phyloP scores from a whole-genome alignment of 2,329 filamentous ascomycete species.

The Xylariales sp. region DNA sequence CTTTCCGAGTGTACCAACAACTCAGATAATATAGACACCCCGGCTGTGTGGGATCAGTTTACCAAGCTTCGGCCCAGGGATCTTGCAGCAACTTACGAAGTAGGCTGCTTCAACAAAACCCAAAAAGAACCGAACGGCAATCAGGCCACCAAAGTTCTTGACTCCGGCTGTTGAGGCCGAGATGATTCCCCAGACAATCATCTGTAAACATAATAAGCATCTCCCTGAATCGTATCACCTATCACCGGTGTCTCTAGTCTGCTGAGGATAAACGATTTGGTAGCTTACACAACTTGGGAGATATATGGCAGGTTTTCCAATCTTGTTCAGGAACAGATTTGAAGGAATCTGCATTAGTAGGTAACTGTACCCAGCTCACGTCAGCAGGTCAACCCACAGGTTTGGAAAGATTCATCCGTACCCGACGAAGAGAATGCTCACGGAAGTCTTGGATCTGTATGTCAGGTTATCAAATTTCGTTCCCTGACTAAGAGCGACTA shows the following conservation, averaged over 20 bases:
- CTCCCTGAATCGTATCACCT: no score
- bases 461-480: no score
- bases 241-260: no score
- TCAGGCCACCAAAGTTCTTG: conserved; percentile 30
- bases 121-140: conserved; percentile 37
- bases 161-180: conserved; percentile 35
- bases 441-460: conserved; percentile 29
- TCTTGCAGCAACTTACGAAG: conserved; percentile 29
- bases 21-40: conserved; percentile 60
- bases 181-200: conserved; percentile 45
- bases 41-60: conserved; percentile 31
- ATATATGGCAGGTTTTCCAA: conserved; percentile 43
- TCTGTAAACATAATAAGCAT: conserved; percentile 22
- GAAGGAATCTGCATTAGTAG: conserved; percentile 48
- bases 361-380: conserved; percentile 32
- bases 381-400: no score
- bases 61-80: conserved; percentile 9
- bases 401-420: no score
- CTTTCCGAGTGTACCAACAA: conserved; percentile 66
- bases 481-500: conserved; percentile 5
- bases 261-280: background rate
- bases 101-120: conserved; percentile 40
- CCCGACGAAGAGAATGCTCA: conserved; percentile 48
- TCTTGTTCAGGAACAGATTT: conserved; percentile 45
- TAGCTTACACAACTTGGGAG: conserved; percentile 37